phyloP scores from a whole-genome alignment of 768 basidiomycete species.

The Daedaleopsis nitida region DNA sequence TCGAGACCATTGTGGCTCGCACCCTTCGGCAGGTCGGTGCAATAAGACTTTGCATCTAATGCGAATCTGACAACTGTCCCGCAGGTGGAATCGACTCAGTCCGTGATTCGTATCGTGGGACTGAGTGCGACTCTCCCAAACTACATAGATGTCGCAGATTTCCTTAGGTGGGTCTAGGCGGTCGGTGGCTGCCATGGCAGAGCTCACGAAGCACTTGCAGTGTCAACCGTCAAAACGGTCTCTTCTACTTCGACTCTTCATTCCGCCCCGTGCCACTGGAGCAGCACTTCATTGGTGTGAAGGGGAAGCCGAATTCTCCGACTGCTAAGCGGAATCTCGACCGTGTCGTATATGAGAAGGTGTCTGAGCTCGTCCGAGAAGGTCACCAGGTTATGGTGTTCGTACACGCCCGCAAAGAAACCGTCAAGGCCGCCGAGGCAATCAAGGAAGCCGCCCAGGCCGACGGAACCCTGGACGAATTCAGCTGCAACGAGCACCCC shows the following conservation, averaged over 20 bases:
- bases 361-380: constrained; percentile 80
- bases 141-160: constrained; percentile 94
- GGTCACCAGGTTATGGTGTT: constrained; percentile 99
- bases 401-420: constrained; percentile 97
- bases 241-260: constrained; percentile 98
- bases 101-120: constrained; percentile 93
- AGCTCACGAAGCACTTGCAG: constrained; percentile 38
- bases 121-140: constrained; percentile 96
- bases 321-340: constrained; percentile 86
- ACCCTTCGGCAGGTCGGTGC: constrained; percentile 78
- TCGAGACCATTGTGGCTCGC: constrained; percentile 96
- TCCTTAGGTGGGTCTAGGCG: constrained; percentile 62
- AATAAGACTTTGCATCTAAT: not conserved
- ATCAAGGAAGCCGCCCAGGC: constrained; percentile 74
- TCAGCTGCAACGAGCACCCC: constrained; percentile 81
- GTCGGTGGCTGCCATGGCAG: not conserved
- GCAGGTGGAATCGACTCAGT: constrained; percentile 95
- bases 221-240: constrained; percentile 80
- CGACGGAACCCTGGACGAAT: constrained; percentile 76
- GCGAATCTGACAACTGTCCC: not conserved
- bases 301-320: constrained; percentile 79
- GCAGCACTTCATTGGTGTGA: constrained; percentile 94
- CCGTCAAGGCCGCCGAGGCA: constrained; percentile 85
- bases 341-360: constrained; percentile 85
- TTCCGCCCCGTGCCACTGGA: constrained; percentile 96